phyloP scores from a whole-genome alignment of 306 rosid genomes.

The Rosa persica region DNA sequence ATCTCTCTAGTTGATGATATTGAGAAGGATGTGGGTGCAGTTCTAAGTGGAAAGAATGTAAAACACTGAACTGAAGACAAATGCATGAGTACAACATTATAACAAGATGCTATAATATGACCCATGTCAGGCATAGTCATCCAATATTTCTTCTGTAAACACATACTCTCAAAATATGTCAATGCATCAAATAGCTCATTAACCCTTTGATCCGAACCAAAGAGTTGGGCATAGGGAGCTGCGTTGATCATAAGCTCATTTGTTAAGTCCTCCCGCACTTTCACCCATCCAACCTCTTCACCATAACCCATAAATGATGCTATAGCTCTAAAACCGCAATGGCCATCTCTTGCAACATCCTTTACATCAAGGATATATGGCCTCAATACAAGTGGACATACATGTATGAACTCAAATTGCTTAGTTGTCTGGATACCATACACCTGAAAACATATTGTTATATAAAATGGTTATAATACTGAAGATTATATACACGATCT shows the following conservation, averaged over 20 bases:
- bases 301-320: not conserved
- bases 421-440: not conserved
- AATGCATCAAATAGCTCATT: not conserved
- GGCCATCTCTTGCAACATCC: not conserved
- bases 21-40: not conserved
- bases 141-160: not conserved
- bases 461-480: not conserved
- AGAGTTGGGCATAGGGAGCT: not conserved
- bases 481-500: not conserved
- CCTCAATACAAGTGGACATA: not conserved
- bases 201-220: not conserved
- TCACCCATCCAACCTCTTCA: not conserved
- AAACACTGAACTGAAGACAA: not conserved
- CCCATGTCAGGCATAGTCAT: conserved; percentile 8
- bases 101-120: conserved; percentile 6
- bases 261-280: not conserved
- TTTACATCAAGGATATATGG: not conserved
- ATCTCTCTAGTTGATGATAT: not conserved
- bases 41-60: not conserved
- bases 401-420: not conserved
- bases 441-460: not conserved
- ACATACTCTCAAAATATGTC: not conserved
- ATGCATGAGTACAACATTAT: not conserved
- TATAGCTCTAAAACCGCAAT: not conserved
- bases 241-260: not conserved